Evolutionary conservation across 305 asterid genomes (phyloP), one percentile per base, ranked within the genome.

Genomic region (Fraxinus nigra): DNA sequence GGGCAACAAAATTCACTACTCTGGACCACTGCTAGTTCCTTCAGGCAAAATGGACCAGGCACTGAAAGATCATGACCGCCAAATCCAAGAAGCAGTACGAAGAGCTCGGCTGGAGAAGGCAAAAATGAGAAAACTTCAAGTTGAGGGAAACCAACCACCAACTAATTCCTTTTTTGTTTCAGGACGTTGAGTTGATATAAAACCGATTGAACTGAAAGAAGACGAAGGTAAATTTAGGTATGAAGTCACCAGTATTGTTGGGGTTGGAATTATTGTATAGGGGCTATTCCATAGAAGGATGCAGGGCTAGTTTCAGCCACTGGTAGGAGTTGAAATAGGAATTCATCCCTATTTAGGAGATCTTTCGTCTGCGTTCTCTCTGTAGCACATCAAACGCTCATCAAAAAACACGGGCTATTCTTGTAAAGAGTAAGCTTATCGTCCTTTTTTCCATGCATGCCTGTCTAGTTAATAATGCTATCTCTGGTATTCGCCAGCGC

Each of bases 61-160:
- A 87, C 76, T 95, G 88, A 93, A 93, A 87, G 98, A 93, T 77
- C 94, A 93, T 22, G 98, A 95, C 83, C 97, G 97, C 40, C 98
- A 93, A 75, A 90, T 95, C 59, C 98, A 91, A 85, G 98, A 93
- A 85, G 97, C 97, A 28, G 98, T 87, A 74, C 87, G 98, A 85
- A 87, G 98, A 46, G 97, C 97, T 46, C 92, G 98, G 13, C 26
- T 93, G 81, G 98, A 93, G 86, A 93, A 90, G 92, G 97, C 94
- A 72, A 90, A 91, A 85, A 76, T 92, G 87, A 88, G 96, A 46
- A 92, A 89, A 82, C 78, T 82, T 85, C 95, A 90, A 89, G 89
- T 78, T 0, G 93, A 87, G 56, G 88, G 90, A 26, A 90, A 82
- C 84, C 91, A 90, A 83, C 26, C 86, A 32, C 87, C 97, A 40